Conservation (phyloP, 768 basidiomycete genomes). For the Leccinum imitatum region DNA sequence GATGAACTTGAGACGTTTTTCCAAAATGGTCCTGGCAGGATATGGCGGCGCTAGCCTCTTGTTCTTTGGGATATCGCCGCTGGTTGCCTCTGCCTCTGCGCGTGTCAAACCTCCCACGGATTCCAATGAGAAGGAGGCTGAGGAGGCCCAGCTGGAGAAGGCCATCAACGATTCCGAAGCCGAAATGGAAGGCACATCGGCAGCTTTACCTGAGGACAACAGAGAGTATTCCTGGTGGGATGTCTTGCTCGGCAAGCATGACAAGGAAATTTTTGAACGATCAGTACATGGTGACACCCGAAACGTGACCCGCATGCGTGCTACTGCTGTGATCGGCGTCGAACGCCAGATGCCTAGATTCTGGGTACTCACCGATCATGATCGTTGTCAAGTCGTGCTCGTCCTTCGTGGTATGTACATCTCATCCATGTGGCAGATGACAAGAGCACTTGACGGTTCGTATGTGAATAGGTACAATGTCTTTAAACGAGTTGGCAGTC, state of each 20-base stretch:
- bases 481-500: conserved; percentile 81
- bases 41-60: conserved; percentile 81
- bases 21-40: conserved; percentile 80
- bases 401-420: conserved; percentile 57
- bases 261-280: conserved; percentile 78
- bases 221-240: conserved; percentile 79
- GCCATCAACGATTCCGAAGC: conserved; percentile 73
- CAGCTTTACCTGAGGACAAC: conserved; percentile 30
- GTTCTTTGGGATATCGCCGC: conserved; percentile 69
- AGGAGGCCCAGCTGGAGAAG: conserved; percentile 61
- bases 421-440: neutral
- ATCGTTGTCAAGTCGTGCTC: conserved; percentile 69
- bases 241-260: conserved; percentile 74
- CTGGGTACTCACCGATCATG: conserved; percentile 85
- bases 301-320: conserved; percentile 42
- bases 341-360: conserved; percentile 78
- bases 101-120: conserved; percentile 27
- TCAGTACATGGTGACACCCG: conserved; percentile 39
- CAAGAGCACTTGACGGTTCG: conserved; percentile 2
- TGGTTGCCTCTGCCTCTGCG: conserved; percentile 27
- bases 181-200: conserved; percentile 46
- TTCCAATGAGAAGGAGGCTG: conserved; percentile 45
- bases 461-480: conserved; percentile 65
- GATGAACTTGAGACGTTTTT: conserved; percentile 69
- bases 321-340: conserved; percentile 62